A percentile compares a stretch with the other conserved stretches of the same genome.
Conservation (phyloP, 306 rosid species). For the Sicyos baderoa region DNA sequence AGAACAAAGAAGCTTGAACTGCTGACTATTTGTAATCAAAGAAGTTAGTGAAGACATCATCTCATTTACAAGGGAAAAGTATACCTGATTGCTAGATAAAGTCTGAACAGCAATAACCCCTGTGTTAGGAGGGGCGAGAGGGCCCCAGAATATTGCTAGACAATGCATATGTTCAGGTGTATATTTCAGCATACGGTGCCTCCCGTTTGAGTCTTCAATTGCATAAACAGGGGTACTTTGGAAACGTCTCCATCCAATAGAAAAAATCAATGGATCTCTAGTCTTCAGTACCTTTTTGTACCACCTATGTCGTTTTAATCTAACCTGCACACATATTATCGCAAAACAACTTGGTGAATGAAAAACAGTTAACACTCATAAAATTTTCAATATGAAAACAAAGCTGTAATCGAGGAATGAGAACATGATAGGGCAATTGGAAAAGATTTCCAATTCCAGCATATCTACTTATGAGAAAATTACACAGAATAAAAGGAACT, state of each 20-base stretch:
- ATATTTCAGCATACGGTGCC: constrained; percentile 89
- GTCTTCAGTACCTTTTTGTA: constrained; percentile 83
- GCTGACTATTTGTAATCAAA: not conserved
- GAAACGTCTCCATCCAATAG: constrained; percentile 96
- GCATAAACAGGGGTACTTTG: constrained; percentile 88
- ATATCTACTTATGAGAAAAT: not conserved
- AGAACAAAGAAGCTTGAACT: not conserved
- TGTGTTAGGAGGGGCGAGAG: constrained; percentile 85
- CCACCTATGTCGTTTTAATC: constrained; percentile 90
- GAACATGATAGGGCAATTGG: not conserved
- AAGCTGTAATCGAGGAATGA: not conserved
- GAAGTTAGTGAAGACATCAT: not conserved
- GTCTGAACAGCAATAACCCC: constrained; percentile 84
- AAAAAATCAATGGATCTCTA: constrained; percentile 78
- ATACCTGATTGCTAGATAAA: constrained; percentile 75
- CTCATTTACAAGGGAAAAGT: not conserved
- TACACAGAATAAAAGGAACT: not conserved
- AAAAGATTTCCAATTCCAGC: not conserved
- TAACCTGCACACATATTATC: constrained; percentile 45
- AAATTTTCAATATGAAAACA: constrained; percentile 2
- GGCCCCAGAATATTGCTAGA: constrained; percentile 91
- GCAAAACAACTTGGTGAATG: constrained; percentile 1
- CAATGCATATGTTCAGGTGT: constrained; percentile 96
- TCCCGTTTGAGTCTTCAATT: constrained; percentile 75
- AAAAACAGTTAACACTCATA: not conserved